Evolutionary conservation across 441 rosid genomes (phyloP).

Genomic region (Euphorbia celastroides): DNA sequence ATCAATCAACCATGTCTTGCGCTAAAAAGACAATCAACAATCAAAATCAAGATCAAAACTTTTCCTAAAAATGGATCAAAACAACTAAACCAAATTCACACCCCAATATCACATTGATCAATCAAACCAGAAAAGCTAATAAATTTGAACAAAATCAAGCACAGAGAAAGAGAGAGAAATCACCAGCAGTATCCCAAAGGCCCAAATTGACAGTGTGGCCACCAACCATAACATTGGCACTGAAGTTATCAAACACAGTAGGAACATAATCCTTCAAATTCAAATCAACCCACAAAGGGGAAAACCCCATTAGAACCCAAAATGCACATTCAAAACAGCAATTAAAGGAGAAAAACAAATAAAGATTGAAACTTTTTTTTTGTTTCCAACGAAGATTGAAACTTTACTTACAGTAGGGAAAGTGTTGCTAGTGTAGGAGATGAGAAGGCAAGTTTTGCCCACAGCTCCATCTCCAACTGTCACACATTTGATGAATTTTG

Average conservation of each 20-base stretch:
- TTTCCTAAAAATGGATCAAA: background rate
- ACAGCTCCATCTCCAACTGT: conserved; percentile 98
- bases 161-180: conserved; percentile 14
- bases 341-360: no score
- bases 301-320: background rate
- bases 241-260: conserved; percentile 86
- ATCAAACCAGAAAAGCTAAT: background rate
- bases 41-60: background rate
- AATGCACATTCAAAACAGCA: background rate
- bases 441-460: conserved; percentile 93
- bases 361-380: no score
- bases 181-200: conserved; percentile 94
- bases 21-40: conserved; percentile 1
- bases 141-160: background rate
- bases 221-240: conserved; percentile 84
- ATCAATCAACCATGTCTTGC: conserved; percentile 11
- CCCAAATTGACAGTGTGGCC: conserved; percentile 84
- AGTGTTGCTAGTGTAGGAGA: conserved; percentile 92
- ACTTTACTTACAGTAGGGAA: conserved; percentile 59
- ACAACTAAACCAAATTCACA: background rate
- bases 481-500: conserved; percentile 87
- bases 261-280: conserved; percentile 85
- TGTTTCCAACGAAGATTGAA: no score
- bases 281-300: background rate
- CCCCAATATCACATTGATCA: conserved; percentile 5